Evolutionary conservation across 805 yeast species (phyloP).

Genomic region (Maudiozyma bulderi): DNA sequence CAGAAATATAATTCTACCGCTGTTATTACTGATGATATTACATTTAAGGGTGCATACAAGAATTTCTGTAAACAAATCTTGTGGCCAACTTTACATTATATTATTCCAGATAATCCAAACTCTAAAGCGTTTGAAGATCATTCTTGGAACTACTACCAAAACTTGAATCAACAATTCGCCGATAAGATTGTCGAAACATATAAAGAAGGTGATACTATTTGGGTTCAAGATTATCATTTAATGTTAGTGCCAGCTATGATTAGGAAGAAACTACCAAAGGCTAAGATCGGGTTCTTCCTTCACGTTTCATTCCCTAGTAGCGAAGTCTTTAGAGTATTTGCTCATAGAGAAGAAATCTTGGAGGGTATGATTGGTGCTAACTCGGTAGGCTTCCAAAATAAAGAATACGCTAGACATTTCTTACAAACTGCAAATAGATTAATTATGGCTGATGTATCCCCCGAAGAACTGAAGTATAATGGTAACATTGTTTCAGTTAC

Average conservation of each 20-base stretch:
- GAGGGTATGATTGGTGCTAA: constrained; percentile 86
- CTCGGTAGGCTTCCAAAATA: constrained; percentile 79
- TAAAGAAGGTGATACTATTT: constrained; percentile 65
- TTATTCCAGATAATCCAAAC: constrained; percentile 90
- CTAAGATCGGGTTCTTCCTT: constrained; percentile 82
- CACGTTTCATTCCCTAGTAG: constrained; percentile 94
- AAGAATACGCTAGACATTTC: constrained; percentile 90
- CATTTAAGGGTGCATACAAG: constrained; percentile 83
- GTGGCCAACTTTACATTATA: constrained; percentile 94
- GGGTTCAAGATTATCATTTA: constrained; percentile 93
- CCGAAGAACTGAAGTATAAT: constrained; percentile 44
- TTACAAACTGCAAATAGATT: constrained; percentile 81
- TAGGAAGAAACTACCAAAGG: constrained; percentile 63
- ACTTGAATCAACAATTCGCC: constrained; percentile 71
- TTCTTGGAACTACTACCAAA: constrained; percentile 79
- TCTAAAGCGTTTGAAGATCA: constrained; percentile 93
- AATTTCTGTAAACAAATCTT: constrained; percentile 88
- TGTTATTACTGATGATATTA: constrained; percentile 64
- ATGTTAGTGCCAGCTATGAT: constrained; percentile 80
- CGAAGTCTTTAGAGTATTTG: constrained; percentile 89
- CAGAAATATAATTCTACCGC: constrained; percentile 49
- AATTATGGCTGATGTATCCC: constrained; percentile 68
- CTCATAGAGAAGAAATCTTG: constrained; percentile 69
- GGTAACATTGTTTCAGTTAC: constrained; percentile 49
- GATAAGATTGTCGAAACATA: constrained; percentile 60